Evolutionary conservation across 257 asterid species (phyloP).

Genomic region (Mentha longifolia): DNA sequence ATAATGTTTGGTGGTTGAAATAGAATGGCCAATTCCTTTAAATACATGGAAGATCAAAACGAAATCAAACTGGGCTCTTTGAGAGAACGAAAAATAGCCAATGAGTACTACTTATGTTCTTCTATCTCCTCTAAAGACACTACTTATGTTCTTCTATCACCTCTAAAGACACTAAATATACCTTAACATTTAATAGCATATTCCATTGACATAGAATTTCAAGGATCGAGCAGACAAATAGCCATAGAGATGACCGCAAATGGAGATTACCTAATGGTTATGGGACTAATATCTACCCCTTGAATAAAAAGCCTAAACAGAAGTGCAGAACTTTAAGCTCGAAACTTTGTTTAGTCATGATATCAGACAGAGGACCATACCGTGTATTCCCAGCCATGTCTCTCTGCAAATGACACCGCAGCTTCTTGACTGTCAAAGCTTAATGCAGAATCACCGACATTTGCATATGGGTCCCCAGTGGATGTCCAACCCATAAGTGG

Average conservation of each 20-base stretch:
- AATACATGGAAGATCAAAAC: slow-evolving; percentile 17
- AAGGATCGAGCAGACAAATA: slow-evolving; percentile 11
- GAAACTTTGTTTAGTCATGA: no score
- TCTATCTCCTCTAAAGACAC: slow-evolving; percentile 22
- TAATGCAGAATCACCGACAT: slow-evolving; percentile 91
- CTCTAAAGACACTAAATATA: background rate
- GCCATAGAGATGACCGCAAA: background rate
- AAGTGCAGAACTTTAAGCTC: no score
- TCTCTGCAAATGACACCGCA: slow-evolving; percentile 79
- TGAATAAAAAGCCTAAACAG: slow-evolving; percentile 1
- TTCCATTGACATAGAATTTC: slow-evolving; percentile 13
- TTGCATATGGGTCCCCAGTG: slow-evolving; percentile 95
- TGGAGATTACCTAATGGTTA: slow-evolving; percentile 1
- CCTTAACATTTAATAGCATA: slow-evolving; percentile 13
- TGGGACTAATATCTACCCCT: slow-evolving; percentile 8
- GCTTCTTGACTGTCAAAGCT: slow-evolving; percentile 87
- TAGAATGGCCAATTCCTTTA: slow-evolving; percentile 12
- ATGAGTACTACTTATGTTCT: slow-evolving; percentile 15
- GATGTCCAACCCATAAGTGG: slow-evolving; percentile 99
- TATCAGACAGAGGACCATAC: slow-evolving; percentile 46
- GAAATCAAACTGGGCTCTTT: background rate
- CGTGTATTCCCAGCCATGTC: slow-evolving; percentile 92
- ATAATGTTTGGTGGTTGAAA: background rate
- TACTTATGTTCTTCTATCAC: slow-evolving; percentile 16
- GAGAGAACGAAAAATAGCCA: slow-evolving; percentile 1